These are phyloP conservation scores for Medicago lupulina DNA, from an alignment of 306 rosid genomes.

Conservation along the genomic window DNA sequence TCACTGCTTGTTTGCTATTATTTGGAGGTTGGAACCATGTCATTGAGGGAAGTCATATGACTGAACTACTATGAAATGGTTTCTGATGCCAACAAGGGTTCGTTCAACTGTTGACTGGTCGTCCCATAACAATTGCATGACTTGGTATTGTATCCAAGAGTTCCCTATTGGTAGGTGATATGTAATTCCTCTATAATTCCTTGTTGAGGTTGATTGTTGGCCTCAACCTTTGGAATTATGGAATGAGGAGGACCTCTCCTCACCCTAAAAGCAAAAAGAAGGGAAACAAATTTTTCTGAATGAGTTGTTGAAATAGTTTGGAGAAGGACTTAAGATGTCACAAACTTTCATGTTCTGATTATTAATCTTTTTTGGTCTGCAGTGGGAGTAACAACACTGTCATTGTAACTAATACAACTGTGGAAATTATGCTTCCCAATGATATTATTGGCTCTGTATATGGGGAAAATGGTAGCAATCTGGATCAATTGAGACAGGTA, in stretches of 20 bases:
- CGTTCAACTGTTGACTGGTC: not conserved
- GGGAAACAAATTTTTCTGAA: not conserved
- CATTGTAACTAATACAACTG: constrained; percentile 78
- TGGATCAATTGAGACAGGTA: constrained; percentile 85
- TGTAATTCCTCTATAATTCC: not conserved
- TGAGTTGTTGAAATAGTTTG: constrained; percentile 14
- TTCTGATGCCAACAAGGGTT: constrained; percentile 25
- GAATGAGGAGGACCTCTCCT: constrained; percentile 4
- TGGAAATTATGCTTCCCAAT: constrained; percentile 80
- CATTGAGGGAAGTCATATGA: constrained; percentile 13
- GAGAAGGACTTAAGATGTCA: not conserved
- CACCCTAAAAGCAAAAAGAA: constrained; percentile 9
- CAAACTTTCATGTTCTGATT: constrained; percentile 31
- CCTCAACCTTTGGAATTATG: not conserved
- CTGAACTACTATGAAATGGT: constrained; percentile 20
- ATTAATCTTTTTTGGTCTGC: constrained; percentile 43
- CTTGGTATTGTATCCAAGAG: not conserved
- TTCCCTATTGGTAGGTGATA: not conserved
- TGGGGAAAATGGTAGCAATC: constrained; percentile 84
- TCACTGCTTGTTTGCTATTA: constrained; percentile 21
- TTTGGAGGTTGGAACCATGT: constrained; percentile 26
- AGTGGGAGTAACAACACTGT: constrained; percentile 81
- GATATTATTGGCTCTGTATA: constrained; percentile 70
- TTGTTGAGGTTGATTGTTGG: not conserved
- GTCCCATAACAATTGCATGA: not conserved